Base-by-base conservation (phyloP, 306 rosid genomes). In the Crataegus laevigata region DNA sequence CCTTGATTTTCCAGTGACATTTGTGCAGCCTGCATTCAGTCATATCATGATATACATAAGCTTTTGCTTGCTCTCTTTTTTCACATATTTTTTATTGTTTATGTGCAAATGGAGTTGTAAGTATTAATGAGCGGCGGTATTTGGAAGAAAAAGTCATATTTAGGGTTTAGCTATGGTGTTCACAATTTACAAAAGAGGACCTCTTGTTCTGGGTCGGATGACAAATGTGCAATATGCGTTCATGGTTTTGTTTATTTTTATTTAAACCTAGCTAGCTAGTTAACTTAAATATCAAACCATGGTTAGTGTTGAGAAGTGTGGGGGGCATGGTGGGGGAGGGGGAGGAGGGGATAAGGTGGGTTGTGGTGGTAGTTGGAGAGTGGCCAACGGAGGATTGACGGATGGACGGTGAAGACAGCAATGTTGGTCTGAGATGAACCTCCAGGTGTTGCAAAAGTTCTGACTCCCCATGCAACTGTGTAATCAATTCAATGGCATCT, bases 391-490 rank as follows among this genome's bases (percentile, higher is more conserved):
- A 25, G 0, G 54, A 71, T 69, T 75, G 96, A 90, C 98, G 94
- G 85, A 82, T 93, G 93, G 85, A 76, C 75, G 77, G 75, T 79
- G 78, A 64, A 80, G 76, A 63, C 36, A 73, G 5, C 88, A 74
- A 83, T 85, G 79, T 18, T 66, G 82, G 43, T 4, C 25, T 64
- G 43, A 64, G 83, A 19, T 58, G 36, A 19, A 66, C 29, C 47
- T 84, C 80, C 98, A 93, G 78, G 87, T 93, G 98, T 84, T 85
- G 87, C 81, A 45, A 87, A 91, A 89, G 87, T 91, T 91, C 98
- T 93, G 96, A 78, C 64, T 50, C 52, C 32, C 51, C 80, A 63
- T 63, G 83, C 88, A 84, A 80, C 85, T 72, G 74, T 47, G 52
- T 15, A 47, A 47, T 47, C 52, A 84, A 87, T 73, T 84, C 92